Percentiles rank a stretch among this genome's conserved stretches.
Evolutionary conservation across 495 filamentous ascomycete genomes (phyloP).

Genomic region (Talaromyces borbonicus): DNA sequence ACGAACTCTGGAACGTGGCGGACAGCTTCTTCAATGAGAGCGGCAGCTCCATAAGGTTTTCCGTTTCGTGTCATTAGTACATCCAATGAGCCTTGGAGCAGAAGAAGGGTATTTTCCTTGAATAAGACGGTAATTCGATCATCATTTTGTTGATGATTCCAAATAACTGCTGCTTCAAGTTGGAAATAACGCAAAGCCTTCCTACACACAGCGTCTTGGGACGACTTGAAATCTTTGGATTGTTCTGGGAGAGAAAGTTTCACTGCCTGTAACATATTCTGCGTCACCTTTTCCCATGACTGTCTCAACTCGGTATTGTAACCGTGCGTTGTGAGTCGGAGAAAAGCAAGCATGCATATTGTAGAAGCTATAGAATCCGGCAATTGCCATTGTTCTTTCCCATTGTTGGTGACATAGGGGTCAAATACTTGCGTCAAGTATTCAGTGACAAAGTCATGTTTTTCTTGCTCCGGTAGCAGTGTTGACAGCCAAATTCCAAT

Average conservation of each 20-base stretch:
- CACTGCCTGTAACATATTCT: constrained; percentile 49
- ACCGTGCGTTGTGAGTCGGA: constrained; percentile 16
- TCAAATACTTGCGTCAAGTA: constrained; percentile 47
- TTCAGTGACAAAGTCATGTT: constrained; percentile 34
- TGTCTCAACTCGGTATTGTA: constrained; percentile 25
- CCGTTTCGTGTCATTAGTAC: constrained; percentile 54
- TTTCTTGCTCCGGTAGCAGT: constrained; percentile 35
- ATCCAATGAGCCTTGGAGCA: constrained; percentile 41
- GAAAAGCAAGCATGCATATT: constrained; percentile 32
- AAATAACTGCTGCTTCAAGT: constrained; percentile 40
- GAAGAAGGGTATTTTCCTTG: constrained; percentile 17
- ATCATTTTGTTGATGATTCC: constrained; percentile 10
- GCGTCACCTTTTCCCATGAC: constrained; percentile 46
- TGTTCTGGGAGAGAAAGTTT: constrained; percentile 66
- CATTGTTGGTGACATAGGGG: constrained; percentile 45
- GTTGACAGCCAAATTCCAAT: constrained; percentile 39
- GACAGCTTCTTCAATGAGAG: constrained; percentile 44
- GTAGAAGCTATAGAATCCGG: constrained; percentile 24
- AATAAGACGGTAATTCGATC: constrained; percentile 11
- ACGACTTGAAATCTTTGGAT: constrained; percentile 60
- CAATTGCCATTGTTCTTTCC: constrained; percentile 40
- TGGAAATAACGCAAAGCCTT: constrained; percentile 54
- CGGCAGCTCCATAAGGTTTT: constrained; percentile 74
- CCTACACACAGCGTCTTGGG: constrained; percentile 53
- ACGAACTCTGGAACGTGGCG: constrained; percentile 32